Evolutionary conservation across 2,329 filamentous ascomycete species (phyloP), one percentile per base, ranked within the genome.

Genomic region (Ophiostoma novo-ulmi): DNA sequence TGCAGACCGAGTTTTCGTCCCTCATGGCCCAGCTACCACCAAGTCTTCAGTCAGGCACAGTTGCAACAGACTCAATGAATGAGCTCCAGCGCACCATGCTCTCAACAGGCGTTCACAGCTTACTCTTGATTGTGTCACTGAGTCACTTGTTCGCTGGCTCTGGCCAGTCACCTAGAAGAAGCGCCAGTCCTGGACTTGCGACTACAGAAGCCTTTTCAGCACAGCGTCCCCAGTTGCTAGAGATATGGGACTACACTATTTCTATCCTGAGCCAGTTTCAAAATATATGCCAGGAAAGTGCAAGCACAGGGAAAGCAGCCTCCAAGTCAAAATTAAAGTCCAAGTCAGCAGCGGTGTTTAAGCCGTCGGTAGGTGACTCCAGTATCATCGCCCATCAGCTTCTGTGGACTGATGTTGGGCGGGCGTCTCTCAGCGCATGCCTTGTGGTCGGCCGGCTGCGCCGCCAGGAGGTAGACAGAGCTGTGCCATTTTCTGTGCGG

Each of bases 191-290:
- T 20, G 67, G 44, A n/a, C 22, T 22, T 6, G 22, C 20, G 1
- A 13, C 67, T 7, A 48, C 61, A 5, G 70, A 44, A 5, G 58
- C 61, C 1, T 55, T 66, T 11, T n/a, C 58, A 1, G 20, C 44
- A 69, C 70, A 69, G 31, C 72, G 68, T 3, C 67, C 63, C 6
- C 69, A 68, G 14, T 63, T 71, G 3, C 38, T 71, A 1, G 70
- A 73, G 39, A 69, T 72, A 2, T 73, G 72, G 72, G 70, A 72
- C 52, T 55, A 65, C 41, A n/a, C 70, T 3, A 66, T 61, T 1
- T 71, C 70, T 2, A 58, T 73, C 6, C 66, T 73, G 13, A 66
- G 17, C 48, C 44, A 69, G 31, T 70, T 71, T 10, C 66, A 38
- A 31, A 63, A 35, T 13, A 39, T 69, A 0, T 64, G 68, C 1